phyloP scores from a whole-genome alignment of 805 yeast species.

The Starmera caribaea region DNA sequence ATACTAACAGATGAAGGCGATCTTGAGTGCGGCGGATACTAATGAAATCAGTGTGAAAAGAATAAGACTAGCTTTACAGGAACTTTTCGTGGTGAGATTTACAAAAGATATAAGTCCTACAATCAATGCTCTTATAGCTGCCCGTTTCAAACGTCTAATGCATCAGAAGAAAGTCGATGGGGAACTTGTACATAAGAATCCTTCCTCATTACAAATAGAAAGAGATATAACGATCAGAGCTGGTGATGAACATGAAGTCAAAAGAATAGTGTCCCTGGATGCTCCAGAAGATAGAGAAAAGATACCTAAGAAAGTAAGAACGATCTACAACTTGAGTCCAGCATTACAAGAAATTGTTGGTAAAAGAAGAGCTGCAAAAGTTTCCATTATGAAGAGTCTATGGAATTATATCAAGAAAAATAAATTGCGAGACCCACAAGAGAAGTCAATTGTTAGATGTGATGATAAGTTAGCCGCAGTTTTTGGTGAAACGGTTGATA shows the following conservation, averaged over 20 bases:
- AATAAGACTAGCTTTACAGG: conserved; percentile 65
- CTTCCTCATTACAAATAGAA: too few relatives aligned
- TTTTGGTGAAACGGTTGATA: conserved; percentile 51
- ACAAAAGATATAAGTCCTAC: conserved; percentile 20
- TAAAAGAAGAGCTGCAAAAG: conserved; percentile 39
- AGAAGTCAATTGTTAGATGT: conserved; percentile 55
- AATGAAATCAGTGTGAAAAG: conserved; percentile 62
- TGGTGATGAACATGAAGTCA: too few relatives aligned
- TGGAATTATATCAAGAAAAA: conserved; percentile 65
- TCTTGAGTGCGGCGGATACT: conserved; percentile 59
- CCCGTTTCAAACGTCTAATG: too few relatives aligned
- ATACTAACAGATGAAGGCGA: conserved; percentile 37
- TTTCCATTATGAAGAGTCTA: conserved; percentile 57
- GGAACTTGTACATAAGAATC: too few relatives aligned
- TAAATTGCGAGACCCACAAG: conserved; percentile 55
- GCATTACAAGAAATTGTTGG: conserved; percentile 43
- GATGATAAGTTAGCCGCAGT: conserved; percentile 46
- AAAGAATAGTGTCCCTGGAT: too few relatives aligned
- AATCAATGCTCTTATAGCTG: too few relatives aligned
- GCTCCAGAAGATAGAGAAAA: conserved; percentile 5
- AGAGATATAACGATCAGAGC: too few relatives aligned
- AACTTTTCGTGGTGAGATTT: conserved; percentile 49
- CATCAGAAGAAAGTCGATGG: too few relatives aligned
- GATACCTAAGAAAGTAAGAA: conserved; percentile 10
- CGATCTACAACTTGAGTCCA: conserved; percentile 29